Evolutionary conservation across 2,329 filamentous ascomycete genomes (phyloP).

Genomic region (Beauveria varroae): DNA sequence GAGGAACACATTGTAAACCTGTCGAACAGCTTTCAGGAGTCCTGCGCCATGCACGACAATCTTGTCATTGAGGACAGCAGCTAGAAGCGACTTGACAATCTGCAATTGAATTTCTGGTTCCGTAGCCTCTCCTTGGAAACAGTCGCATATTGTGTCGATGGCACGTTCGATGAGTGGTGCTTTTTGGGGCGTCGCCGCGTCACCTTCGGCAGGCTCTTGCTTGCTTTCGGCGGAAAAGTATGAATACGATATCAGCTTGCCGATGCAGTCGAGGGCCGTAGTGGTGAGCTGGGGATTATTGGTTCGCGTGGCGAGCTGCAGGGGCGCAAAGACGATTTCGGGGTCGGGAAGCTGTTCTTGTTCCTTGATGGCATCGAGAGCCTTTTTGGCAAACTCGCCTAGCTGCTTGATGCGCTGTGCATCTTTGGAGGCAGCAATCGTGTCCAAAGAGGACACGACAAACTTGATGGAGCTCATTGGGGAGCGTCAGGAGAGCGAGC

Average conservation of each 20-base stretch:
- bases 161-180: constrained; percentile 89
- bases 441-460: constrained; percentile 86
- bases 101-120: constrained; percentile 89
- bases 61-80: constrained; percentile 95
- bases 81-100: constrained; percentile 93
- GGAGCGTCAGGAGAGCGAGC: constrained; percentile 36
- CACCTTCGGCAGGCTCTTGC: constrained; percentile 34
- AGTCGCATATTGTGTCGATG: constrained; percentile 98
- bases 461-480: constrained; percentile 93
- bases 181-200: constrained; percentile 27
- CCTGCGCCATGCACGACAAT: constrained; percentile 97
- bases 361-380: constrained; percentile 78
- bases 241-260: constrained; percentile 97
- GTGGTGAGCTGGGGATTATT: constrained; percentile 80
- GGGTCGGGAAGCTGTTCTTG: constrained; percentile 80
- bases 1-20: constrained; percentile 98
- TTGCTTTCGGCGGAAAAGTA: constrained; percentile 76
- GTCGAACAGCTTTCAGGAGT: constrained; percentile 88
- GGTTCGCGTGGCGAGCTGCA: constrained; percentile 83
- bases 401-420: constrained; percentile 76
- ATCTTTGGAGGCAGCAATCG: constrained; percentile 86
- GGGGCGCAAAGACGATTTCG: constrained; percentile 82
- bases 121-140: constrained; percentile 94
- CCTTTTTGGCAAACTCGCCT: constrained; percentile 71
- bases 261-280: constrained; percentile 91